Percentiles rank a stretch among this genome's conserved stretches.
Evolutionary conservation across 805 yeast genomes (phyloP).

Genomic region (Kurtzmaniella cleridarum): DNA sequence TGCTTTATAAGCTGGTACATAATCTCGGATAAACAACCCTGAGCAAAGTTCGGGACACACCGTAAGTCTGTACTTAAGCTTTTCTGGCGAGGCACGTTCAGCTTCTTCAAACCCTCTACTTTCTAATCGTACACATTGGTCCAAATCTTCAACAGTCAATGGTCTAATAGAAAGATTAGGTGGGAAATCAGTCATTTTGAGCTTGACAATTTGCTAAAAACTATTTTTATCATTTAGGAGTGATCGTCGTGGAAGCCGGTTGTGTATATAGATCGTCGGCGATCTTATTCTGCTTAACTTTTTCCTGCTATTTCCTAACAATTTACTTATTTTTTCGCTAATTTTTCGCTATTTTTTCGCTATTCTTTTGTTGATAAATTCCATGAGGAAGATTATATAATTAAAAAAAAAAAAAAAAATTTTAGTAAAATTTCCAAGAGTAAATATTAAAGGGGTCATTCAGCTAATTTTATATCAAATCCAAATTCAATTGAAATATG

Average conservation of each 20-base stretch:
- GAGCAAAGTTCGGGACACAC: constrained; percentile 88
- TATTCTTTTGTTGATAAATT: too few relatives aligned
- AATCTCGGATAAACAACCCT: constrained; percentile 78
- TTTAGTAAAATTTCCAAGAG: too few relatives aligned
- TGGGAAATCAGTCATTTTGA: constrained; percentile 38
- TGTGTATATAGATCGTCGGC: neutral
- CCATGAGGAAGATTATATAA: too few relatives aligned
- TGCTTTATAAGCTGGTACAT: constrained; percentile 41
- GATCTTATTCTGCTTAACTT: neutral
- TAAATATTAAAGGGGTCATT: too few relatives aligned
- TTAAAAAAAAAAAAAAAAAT: too few relatives aligned
- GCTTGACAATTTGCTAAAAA: neutral
- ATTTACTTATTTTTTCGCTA: too few relatives aligned
- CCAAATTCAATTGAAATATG: too few relatives aligned
- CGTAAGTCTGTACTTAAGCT: constrained; percentile 59
- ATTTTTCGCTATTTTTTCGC: too few relatives aligned
- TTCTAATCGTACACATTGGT: constrained; percentile 60
- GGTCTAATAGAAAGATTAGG: constrained; percentile 62
- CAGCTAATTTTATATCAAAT: too few relatives aligned
- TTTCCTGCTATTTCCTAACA: too few relatives aligned
- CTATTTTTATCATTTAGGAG: neutral
- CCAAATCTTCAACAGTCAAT: constrained; percentile 65
- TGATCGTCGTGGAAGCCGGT: neutral
- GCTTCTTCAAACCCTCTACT: constrained; percentile 58
- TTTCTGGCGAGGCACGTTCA: constrained; percentile 67